Conservation (phyloP, 371 early-diverging fungal genomes). For the Mortierella sp. region DNA sequence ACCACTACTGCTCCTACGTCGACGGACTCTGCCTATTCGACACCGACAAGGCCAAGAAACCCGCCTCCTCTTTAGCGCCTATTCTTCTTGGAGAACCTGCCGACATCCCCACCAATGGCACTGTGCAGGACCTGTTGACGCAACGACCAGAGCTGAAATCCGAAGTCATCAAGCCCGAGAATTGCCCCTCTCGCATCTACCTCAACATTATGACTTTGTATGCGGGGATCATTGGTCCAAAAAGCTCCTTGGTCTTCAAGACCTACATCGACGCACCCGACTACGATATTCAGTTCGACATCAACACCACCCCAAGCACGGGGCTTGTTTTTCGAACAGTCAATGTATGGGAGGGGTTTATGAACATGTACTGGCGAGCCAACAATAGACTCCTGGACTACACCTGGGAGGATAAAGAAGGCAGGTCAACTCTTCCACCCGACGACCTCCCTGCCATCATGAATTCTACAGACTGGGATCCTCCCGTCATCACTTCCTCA, state of each 20-base stretch:
- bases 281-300: conserved; percentile 36
- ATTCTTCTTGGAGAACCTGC: conserved; percentile 24
- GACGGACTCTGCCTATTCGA: conserved; percentile 54
- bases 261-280: conserved; percentile 43
- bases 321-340: conserved; percentile 23
- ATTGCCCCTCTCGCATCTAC: conserved; percentile 22
- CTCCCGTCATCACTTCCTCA: conserved; percentile 19
- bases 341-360: conserved; percentile 57
- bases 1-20: conserved; percentile 44
- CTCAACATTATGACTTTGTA: neutral
- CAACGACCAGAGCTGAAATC: conserved; percentile 33
- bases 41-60: conserved; percentile 42
- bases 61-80: conserved; percentile 1
- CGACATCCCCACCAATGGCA: conserved; percentile 41
- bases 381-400: conserved; percentile 42
- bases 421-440: conserved; percentile 30
- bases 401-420: conserved; percentile 37
- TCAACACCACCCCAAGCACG: conserved; percentile 18
- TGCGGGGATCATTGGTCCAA: conserved; percentile 15
- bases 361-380: conserved; percentile 59
- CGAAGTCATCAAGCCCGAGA: conserved; percentile 9
- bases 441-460: conserved; percentile 14
- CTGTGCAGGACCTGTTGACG: conserved; percentile 38
- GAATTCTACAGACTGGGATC: neutral
- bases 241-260: conserved; percentile 32